Base-by-base conservation (phyloP, 331 rosid species). In the Acacia pycnantha region DNA sequence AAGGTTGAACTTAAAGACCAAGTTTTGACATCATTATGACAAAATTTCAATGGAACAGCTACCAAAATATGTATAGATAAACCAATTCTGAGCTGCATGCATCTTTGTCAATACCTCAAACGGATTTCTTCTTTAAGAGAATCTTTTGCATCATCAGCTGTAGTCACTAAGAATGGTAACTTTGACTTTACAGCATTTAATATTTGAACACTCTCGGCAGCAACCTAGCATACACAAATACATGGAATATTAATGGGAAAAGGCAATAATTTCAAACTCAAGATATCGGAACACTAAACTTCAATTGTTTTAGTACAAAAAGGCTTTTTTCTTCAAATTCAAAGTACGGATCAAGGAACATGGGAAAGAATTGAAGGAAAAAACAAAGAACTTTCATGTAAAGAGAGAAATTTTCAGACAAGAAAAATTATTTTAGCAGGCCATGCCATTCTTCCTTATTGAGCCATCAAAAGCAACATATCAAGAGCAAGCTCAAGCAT, bases 41-140 rank as follows among this genome's bases (percentile, higher is more conserved):
- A 48, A 64, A 15, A 59, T 8, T 27, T 79, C 19, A 12, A 76
- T 0, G 58, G 68, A 72, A 65, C 58, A 56, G 81, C 65, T 76
- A 72, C 22, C 59, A 56, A 48, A 21, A 37, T 14, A 58, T 19
- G 72, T 43, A 50, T 13, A 70, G 48, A 54, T 16, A 75, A 70
- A 22, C n/a, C 70, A 70, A 84, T 68, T 22, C 47, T n/a, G 48
- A 76, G 40, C 56, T 59, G 53, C 73, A 41, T 29, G 74, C 29
- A 71, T 67, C 70, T 19, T 12, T 47, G 70, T 68, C 67, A 82
- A 33, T 82, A 93, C 99, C 99, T 92, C 84, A 95, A 83, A 8
- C 99, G 98, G 76, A 93, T 91, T 85, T 95, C 99, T 85, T 93
- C 99, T 88, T 93, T 95, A 37, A 82, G 88, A 70, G 92, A 85